These are phyloP conservation scores for Fusarium sp. DNA, from an alignment of 2,329 filamentous ascomycete species.

Conservation along the genomic window DNA sequence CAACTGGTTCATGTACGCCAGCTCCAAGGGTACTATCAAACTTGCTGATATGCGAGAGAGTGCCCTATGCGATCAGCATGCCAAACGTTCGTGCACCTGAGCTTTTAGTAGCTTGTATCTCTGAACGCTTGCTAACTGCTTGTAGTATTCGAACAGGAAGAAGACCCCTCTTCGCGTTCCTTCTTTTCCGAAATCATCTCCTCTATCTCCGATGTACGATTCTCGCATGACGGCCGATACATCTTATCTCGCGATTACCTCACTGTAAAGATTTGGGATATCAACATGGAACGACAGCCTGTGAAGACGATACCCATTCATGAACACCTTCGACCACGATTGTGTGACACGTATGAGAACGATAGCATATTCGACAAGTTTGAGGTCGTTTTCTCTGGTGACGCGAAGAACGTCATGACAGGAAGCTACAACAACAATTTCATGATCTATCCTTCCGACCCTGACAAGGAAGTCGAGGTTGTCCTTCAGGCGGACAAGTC, in stretches of 20 bases:
- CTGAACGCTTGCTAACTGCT: constrained; percentile 40
- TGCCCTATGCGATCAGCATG: constrained; percentile 93
- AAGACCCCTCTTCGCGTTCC: constrained; percentile 94
- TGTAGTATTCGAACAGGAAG: constrained; percentile 97
- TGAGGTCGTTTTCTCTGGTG: constrained; percentile 97
- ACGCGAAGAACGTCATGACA: constrained; percentile 99
- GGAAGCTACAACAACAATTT: constrained; percentile 99
- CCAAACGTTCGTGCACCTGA: constrained; percentile 76
- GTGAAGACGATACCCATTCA: constrained; percentile 99
- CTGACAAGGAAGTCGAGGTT: constrained; percentile 95
- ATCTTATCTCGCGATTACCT: constrained; percentile 98
- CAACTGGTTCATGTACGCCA: constrained; percentile 99
- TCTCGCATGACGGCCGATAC: constrained; percentile 95
- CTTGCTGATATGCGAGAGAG: constrained; percentile 98
- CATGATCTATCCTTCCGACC: constrained; percentile 99
- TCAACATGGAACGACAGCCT: constrained; percentile 98
- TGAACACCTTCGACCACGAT: constrained; percentile 90
- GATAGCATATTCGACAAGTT: constrained; percentile 99
- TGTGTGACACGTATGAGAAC: constrained; percentile 99
- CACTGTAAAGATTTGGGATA: constrained; percentile 99
- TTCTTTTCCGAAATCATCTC: constrained; percentile 99
- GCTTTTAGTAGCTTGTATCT: not conserved
- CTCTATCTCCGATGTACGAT: constrained; percentile 98
- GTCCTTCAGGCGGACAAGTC: constrained; percentile 98
- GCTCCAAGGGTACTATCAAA: constrained; percentile 99